A percentile compares a stretch with the other conserved stretches of the same genome.
phyloP scores from a whole-genome alignment of 1,284 basidiomycete species.

The Leccinum griseonigrum region DNA sequence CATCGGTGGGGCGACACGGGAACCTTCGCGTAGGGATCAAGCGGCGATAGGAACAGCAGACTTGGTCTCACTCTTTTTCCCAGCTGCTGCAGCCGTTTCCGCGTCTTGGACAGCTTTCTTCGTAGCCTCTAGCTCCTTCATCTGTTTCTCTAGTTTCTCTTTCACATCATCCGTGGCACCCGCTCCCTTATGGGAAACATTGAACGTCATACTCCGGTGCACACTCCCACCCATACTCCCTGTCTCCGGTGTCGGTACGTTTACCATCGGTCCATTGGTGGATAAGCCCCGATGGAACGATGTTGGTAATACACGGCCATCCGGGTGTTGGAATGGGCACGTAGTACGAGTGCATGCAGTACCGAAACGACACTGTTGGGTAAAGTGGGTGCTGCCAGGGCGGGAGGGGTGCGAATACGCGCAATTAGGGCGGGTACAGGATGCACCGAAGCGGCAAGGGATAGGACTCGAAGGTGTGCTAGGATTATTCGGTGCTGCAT shows the following conservation, averaged over 20 bases:
- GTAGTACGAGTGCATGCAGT: constrained; percentile 72
- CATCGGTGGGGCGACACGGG: not conserved
- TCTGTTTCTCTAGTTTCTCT: constrained; percentile 54
- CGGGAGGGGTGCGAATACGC: constrained; percentile 65
- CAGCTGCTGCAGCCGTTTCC: constrained; percentile 49
- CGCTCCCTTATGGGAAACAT: constrained; percentile 34
- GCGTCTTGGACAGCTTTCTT: constrained; percentile 59
- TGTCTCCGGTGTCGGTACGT: constrained; percentile 56
- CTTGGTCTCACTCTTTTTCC: constrained; percentile 56
- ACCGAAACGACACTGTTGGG: constrained; percentile 70
- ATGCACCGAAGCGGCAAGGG: constrained; percentile 71
- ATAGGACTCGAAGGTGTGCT: constrained; percentile 37
- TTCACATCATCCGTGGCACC: constrained; percentile 38
- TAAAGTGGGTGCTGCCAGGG: constrained; percentile 37
- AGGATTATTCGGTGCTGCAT: constrained; percentile 23
- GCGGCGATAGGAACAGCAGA: constrained; percentile 51
- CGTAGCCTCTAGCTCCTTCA: constrained; percentile 58
- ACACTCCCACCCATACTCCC: constrained; percentile 62
- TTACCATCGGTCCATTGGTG: constrained; percentile 55
- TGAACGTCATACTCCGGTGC: constrained; percentile 69
- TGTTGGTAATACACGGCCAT: constrained; percentile 71
- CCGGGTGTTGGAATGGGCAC: constrained; percentile 78
- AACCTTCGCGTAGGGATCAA: constrained; percentile 5
- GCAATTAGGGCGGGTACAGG: constrained; percentile 75
- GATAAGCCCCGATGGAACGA: constrained; percentile 76